Evolutionary conservation across 495 filamentous ascomycete species (phyloP), one percentile per base, ranked within the genome.

Genomic region (Aspergillus wentii): DNA sequence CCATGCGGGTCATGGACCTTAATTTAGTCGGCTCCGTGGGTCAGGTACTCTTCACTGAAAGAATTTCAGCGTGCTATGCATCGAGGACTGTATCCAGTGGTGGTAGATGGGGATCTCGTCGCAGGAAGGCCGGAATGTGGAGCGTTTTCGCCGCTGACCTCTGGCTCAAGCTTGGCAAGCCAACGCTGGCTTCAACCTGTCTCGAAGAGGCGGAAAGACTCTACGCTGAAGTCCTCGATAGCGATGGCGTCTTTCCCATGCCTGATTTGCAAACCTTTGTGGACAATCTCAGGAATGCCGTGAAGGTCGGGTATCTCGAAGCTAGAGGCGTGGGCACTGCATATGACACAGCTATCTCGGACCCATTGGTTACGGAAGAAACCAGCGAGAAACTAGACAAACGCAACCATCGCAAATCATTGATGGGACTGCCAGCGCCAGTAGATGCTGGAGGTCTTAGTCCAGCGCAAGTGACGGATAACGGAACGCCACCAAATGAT

Each of bases 41-140:
- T 6, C 79, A 86, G 42, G 83, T 86, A 0, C 68, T 98, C 11
- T 71, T 94, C 37, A 84, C 80, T 6, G 90, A 97, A 63, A 76
- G 94, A 22, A 71, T 95, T 8, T 81, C 86, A 4, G 77, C 85
- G 2, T 94, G 88, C 62, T 95, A 88, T 58, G 79, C 78, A 0
- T 76, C 85, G 1, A 83, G 86, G 34, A 69, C 70, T 20, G 80
- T 85, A 1, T 57, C 72, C 1, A 78, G 80, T 0, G 72, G 74
- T 0, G 70, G 79, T n/a, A 63, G 58, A 25, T 85, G 79, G 72
- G 88, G 87, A 3, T 66, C 75, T 4, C 68, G 92, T 38, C 71
- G 67, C 33, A 72, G 92, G 17, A 97, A 95, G 62, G 83, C 88
- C 7, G 94, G 86, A 0, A 75, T 95, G 58, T 98, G 94, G 91